Base-by-base conservation (phyloP, 1,284 basidiomycete species). In the Trametes sp. region DNA sequence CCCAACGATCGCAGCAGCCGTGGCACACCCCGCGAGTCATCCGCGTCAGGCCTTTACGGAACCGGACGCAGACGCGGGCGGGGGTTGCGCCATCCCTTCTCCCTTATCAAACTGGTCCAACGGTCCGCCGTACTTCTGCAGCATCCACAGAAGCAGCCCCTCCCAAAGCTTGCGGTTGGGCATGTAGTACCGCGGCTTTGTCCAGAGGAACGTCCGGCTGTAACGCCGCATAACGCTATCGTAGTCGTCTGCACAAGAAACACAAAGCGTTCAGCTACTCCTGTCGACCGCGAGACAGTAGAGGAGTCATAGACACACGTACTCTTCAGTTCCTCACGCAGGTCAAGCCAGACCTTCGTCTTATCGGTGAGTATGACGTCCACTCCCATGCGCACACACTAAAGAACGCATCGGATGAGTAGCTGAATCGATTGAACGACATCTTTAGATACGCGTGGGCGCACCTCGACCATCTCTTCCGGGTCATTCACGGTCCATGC, bases 401-500 rank as follows among this genome's bases (percentile, higher is more conserved):
- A 65, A 9, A 33, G 62, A 24, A 50, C 58, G 41, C 54, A 33
- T 21, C 51, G 13, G 24, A 65, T 59, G 45, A 38, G 48, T 21
- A 11, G 3, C 42, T 24, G 4, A 33, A 6, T 26, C 45, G 31
- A 23, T 24, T 48, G 9, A 10, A 23, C 24, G 52, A 29, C 16
- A n/a, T n/a, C n/a, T n/a, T n/a, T n/a, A n/a, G 26, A 23, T 21
- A 13, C 36, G 35, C 28, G 5, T 14, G 26, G 19, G 78, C 85
- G 55, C 26, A 87, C 91, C 85, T 98, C 94, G 81, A 97, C 92
- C 96, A 99, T 98, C 75, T 97, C 90, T 63, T 88, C 87, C 11
- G 89, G 87, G 51, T 91, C 85, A 75, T 98, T 99, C 31, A 98
- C 96, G 0, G 97, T 99, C 98, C 98, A 99, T 13, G 96, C 94